Conservation (phyloP, 116 monocot species). For the Phalaenopsis hybrid region DNA sequence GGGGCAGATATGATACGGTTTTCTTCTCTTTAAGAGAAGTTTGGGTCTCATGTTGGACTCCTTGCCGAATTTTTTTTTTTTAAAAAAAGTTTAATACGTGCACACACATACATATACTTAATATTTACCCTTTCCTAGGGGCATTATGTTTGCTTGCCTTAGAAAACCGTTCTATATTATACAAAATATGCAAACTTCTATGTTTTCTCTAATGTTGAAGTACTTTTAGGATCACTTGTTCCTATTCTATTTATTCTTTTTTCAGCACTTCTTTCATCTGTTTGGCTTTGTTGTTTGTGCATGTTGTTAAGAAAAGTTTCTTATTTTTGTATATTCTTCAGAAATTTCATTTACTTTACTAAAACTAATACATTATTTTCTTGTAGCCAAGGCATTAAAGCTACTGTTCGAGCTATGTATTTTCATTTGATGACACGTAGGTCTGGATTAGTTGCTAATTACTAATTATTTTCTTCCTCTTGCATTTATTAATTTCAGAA, state of each 20-base stretch:
- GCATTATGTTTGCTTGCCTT: background rate
- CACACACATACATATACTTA: too few species aligned
- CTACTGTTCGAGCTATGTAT: background rate
- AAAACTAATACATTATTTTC: background rate
- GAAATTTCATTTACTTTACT: background rate
- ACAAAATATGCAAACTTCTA: background rate
- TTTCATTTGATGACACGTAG: background rate
- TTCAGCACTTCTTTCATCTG: background rate
- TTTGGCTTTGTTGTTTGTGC: background rate
- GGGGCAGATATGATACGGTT: too few species aligned
- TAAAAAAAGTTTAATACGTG: background rate
- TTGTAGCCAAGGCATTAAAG: background rate
- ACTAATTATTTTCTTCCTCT: background rate
- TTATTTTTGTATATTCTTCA: background rate
- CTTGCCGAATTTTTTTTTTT: too few species aligned
- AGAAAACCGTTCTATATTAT: background rate
- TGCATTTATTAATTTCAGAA: too few species aligned
- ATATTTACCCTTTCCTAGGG: background rate
- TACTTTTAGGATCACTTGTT: background rate
- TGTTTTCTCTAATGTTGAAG: background rate
- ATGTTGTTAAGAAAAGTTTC: background rate
- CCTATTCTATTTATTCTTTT: background rate
- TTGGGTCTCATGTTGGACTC: too few species aligned
- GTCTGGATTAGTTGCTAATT: background rate
- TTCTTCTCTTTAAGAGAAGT: too few species aligned